These are phyloP conservation scores for Prunus padus DNA, from an alignment of 306 rosid genomes.

Conservation along the genomic window DNA sequence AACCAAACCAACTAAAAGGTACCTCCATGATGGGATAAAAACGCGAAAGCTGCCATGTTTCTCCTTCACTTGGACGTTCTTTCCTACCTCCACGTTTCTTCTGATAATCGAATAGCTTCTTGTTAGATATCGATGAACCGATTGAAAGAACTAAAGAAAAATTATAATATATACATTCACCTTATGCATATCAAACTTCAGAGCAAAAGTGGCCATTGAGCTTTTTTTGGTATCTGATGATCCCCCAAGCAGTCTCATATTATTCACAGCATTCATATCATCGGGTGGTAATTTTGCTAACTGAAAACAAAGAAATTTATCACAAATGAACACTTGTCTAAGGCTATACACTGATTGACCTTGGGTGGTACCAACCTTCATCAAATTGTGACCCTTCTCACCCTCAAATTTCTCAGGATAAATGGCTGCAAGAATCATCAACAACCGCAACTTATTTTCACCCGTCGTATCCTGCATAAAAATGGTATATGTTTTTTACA, in stretches of 20 bases:
- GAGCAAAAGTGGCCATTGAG: constrained; percentile 52
- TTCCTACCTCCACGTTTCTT: constrained; percentile 82
- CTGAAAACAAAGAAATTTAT: constrained; percentile 40
- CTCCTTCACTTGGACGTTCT: constrained; percentile 76
- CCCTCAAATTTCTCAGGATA: constrained; percentile 94
- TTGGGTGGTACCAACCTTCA: constrained; percentile 57
- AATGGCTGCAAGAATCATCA: constrained; percentile 90
- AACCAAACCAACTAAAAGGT: background rate
- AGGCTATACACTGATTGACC: constrained; percentile 10
- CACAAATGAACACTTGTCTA: constrained; percentile 11
- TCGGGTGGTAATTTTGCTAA: constrained; percentile 66
- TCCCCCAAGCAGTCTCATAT: constrained; percentile 73
- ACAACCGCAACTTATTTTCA: constrained; percentile 89
- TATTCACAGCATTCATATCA: constrained; percentile 69
- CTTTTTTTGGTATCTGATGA: constrained; percentile 67
- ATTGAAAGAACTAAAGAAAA: background rate
- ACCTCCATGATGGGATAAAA: constrained; percentile 97
- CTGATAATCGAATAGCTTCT: constrained; percentile 44
- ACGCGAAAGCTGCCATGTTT: constrained; percentile 83
- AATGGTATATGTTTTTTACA: constrained; percentile 6
- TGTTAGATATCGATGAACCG: constrained; percentile 28
- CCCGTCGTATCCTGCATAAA: constrained; percentile 73
- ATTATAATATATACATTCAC: constrained; percentile 33
- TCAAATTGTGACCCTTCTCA: constrained; percentile 84
- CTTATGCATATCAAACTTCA: constrained; percentile 87